phyloP scores from a whole-genome alignment of 495 filamentous ascomycete genomes.

The Neurospora sp. region DNA sequence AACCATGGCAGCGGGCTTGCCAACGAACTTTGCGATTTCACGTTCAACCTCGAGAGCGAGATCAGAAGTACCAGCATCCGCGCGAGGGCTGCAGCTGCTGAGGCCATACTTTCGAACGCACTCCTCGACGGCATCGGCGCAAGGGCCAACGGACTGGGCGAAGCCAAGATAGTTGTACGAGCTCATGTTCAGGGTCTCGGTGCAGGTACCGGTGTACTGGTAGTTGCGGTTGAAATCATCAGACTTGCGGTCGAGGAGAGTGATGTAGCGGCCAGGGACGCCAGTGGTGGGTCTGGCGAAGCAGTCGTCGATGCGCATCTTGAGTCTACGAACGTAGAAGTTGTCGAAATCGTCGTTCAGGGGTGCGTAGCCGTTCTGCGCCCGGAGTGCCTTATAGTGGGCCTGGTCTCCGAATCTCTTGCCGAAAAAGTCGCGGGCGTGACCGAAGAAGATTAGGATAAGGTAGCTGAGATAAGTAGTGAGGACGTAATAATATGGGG shows the following conservation, averaged over 20 bases:
- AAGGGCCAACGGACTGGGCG: slow-evolving; percentile 93
- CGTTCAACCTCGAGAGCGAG: slow-evolving; percentile 82
- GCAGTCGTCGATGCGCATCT: slow-evolving; percentile 92
- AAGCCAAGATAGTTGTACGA: slow-evolving; percentile 99
- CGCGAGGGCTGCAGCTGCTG: slow-evolving; percentile 65
- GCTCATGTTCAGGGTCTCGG: slow-evolving; percentile 96
- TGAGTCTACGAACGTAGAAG: slow-evolving; percentile 89
- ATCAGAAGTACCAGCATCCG: slow-evolving; percentile 80
- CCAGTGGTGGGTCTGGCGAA: slow-evolving; percentile 87
- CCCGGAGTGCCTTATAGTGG: slow-evolving; percentile 73
- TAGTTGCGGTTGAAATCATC: slow-evolving; percentile 84
- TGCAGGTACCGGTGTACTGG: slow-evolving; percentile 75
- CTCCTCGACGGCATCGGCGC: slow-evolving; percentile 88
- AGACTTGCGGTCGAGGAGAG: slow-evolving; percentile 76
- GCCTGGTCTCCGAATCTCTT: slow-evolving; percentile 78
- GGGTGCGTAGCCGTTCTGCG: slow-evolving; percentile 84
- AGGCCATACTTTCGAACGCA: slow-evolving; percentile 76
- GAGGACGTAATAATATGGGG: slow-evolving; percentile 90
- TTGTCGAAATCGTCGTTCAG: slow-evolving; percentile 98
- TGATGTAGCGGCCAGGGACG: slow-evolving; percentile 90
- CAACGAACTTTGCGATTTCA: slow-evolving; percentile 79
- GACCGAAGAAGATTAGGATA: slow-evolving; percentile 89
- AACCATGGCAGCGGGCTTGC: slow-evolving; percentile 88
- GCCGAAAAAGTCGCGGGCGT: slow-evolving; percentile 94
- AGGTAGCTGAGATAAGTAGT: slow-evolving; percentile 97